Conservation (phyloP, 1,284 basidiomycete species). For the Chalciporus piperatoides region DNA sequence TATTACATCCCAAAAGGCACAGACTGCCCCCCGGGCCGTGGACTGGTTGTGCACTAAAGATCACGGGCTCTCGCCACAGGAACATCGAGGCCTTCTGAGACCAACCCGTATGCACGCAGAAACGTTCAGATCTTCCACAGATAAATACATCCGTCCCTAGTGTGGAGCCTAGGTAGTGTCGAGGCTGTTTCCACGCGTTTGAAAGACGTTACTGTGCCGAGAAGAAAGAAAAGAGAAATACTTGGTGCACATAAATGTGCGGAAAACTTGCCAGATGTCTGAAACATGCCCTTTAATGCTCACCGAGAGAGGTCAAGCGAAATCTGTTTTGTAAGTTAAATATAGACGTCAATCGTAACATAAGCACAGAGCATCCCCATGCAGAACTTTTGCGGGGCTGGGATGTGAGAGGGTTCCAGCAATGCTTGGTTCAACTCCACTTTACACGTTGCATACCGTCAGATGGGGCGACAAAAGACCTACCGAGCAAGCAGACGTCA, state of each 20-base stretch:
- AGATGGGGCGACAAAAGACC: constrained; percentile 33
- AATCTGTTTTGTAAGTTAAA: neutral
- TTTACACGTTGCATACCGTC: constrained; percentile 29
- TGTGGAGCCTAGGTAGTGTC: neutral
- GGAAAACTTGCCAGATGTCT: neutral
- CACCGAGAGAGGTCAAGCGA: neutral
- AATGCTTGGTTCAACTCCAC: neutral
- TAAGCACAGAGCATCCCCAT: neutral
- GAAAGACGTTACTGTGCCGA: neutral
- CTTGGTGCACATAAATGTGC: neutral
- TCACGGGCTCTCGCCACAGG: neutral
- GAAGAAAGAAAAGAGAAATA: neutral
- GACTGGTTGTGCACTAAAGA: neutral
- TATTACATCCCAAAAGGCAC: neutral
- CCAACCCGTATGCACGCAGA: neutral
- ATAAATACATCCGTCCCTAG: neutral
- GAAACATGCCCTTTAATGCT: neutral
- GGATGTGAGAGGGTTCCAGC: neutral
- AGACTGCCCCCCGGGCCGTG: neutral
- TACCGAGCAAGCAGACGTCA: constrained; percentile 14
- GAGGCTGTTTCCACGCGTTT: neutral
- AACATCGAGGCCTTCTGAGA: neutral
- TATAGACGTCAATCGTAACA: neutral
- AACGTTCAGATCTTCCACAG: neutral
- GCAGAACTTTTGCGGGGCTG: no score